These are phyloP conservation scores for Dipteronia dyeriana DNA, from an alignment of 345 rosid species.

Conservation along the genomic window DNA sequence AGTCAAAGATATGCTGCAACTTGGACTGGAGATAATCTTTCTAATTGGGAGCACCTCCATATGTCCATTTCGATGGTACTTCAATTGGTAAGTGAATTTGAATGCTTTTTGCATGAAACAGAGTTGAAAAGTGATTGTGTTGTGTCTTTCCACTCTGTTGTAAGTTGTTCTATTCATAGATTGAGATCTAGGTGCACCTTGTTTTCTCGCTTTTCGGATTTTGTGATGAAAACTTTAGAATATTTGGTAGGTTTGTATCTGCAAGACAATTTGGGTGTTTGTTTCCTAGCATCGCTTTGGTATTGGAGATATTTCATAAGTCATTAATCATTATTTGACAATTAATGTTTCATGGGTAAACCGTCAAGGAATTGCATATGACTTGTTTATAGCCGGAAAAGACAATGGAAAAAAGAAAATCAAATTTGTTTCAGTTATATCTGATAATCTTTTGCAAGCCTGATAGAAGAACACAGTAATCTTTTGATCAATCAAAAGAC, in stretches of 20 bases:
- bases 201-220: not conserved
- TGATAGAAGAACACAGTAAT: no score
- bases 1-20: slow-evolving; percentile 92
- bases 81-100: slow-evolving; percentile 70
- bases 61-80: slow-evolving; percentile 94
- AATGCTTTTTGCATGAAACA: slow-evolving; percentile 16
- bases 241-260: not conserved
- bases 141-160: not conserved
- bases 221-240: not conserved
- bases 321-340: no score
- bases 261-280: not conserved
- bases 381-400: no score
- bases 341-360: no score
- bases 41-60: slow-evolving; percentile 91
- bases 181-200: not conserved
- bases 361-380: no score
- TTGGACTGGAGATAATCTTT: slow-evolving; percentile 95
- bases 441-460: no score
- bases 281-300: not conserved
- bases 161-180: slow-evolving; percentile 1
- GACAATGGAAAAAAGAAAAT: no score
- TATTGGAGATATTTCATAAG: no score
- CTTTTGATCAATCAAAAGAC: no score
- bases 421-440: no score
- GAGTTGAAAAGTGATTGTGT: not conserved